Conservation (phyloP, 441 rosid genomes). For the Breynia disticha region DNA sequence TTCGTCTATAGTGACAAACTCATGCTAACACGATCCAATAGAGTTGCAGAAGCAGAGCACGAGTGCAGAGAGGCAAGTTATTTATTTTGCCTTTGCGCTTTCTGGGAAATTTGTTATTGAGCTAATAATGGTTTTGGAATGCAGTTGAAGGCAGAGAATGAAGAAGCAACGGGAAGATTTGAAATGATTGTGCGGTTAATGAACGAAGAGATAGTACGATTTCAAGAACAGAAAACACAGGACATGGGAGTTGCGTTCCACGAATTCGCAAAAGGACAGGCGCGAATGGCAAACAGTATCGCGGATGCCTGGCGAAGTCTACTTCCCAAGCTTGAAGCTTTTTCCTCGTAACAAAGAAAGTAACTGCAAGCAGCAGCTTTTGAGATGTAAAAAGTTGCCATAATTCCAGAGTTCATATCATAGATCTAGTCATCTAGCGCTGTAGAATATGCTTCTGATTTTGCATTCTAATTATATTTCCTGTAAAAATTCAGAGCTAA, state of each 20-base stretch:
- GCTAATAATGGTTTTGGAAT: conserved; percentile 5
- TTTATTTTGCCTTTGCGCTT: not conserved
- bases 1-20: conserved; percentile 68
- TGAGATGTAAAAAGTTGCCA: too few species aligned
- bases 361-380: too few species aligned
- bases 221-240: conserved; percentile 81
- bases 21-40: conserved; percentile 80
- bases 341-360: conserved; percentile 25
- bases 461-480: too few species aligned
- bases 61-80: conserved; percentile 74
- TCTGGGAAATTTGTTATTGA: too few species aligned
- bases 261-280: conserved; percentile 91
- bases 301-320: conserved; percentile 98
- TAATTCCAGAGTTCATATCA: too few species aligned
- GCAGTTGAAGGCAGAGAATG: conserved; percentile 80
- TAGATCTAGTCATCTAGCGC: too few species aligned
- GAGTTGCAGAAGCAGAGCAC: conserved; percentile 79
- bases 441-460: too few species aligned
- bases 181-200: conserved; percentile 66
- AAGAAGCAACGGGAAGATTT: conserved; percentile 68
- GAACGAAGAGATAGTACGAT: conserved; percentile 83
- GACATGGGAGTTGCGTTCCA: conserved; percentile 92
- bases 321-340: conserved; percentile 89
- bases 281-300: conserved; percentile 63
- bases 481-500: too few species aligned